These are phyloP conservation scores for Limonium bicolor DNA, from an alignment of 148 eudicot species.

Conservation along the genomic window DNA sequence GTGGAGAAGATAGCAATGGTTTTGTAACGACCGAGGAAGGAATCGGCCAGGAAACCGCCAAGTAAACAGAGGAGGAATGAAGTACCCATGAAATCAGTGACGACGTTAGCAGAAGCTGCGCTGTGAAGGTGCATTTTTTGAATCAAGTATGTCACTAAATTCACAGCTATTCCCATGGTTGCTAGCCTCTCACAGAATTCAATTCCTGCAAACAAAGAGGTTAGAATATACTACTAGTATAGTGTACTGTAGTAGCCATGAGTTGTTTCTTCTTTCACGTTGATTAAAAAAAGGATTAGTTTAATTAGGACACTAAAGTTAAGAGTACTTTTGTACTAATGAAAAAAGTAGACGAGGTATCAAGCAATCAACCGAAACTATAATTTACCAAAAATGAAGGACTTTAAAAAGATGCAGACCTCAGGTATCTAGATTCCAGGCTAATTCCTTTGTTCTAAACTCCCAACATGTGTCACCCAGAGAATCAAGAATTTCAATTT, in stretches of 20 bases:
- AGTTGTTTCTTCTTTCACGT: neutral
- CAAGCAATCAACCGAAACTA: neutral
- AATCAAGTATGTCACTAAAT: conserved; percentile 68
- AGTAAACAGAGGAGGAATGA: conserved; percentile 67
- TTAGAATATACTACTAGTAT: neutral
- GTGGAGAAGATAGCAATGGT: conserved; percentile 55
- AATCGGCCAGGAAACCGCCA: conserved; percentile 81
- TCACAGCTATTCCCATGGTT: conserved; percentile 98
- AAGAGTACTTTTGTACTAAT: neutral
- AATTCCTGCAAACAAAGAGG: conserved; percentile 27
- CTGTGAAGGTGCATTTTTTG: conserved; percentile 80
- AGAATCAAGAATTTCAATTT: too few species aligned
- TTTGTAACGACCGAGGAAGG: conserved; percentile 71
- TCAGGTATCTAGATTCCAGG: too few species aligned
- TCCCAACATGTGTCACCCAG: too few species aligned
- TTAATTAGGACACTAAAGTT: neutral
- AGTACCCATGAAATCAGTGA: conserved; percentile 82
- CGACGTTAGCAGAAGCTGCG: conserved; percentile 66
- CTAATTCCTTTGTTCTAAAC: too few species aligned
- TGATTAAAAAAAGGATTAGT: neutral
- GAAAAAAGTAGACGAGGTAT: neutral
- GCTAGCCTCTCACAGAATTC: conserved; percentile 87
- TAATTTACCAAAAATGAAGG: conserved; percentile 1
- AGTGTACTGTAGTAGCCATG: neutral
- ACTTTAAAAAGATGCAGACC: too few species aligned